Evolutionary conservation across 2,329 filamentous ascomycete species (phyloP).

Genomic region (Aureobasidium sp.): DNA sequence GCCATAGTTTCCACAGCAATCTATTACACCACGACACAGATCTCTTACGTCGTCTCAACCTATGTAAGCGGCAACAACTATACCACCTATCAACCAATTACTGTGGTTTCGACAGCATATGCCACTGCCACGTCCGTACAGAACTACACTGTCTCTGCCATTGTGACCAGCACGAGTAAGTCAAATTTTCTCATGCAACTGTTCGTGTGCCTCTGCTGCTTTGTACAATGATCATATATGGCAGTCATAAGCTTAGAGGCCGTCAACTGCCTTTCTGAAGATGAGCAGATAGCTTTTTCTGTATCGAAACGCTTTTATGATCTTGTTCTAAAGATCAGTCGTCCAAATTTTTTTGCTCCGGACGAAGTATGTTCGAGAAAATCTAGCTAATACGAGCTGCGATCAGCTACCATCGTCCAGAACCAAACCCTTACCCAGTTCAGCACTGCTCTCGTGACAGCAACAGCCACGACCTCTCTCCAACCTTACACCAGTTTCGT

Average conservation of each 20-base stretch:
- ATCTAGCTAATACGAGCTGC: background rate
- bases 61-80: background rate
- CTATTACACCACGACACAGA: constrained; percentile 5
- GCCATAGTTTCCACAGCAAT: background rate
- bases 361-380: background rate
- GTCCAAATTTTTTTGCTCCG: background rate
- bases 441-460: background rate
- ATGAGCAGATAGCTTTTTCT: background rate
- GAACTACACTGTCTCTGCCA: background rate
- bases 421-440: background rate
- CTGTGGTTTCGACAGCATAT: background rate
- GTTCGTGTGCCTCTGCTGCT: too few relatives aligned
- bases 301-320: background rate
- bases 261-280: background rate
- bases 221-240: too few relatives aligned
- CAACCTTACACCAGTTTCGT: constrained; percentile 3
- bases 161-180: constrained; percentile 9
- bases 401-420: background rate
- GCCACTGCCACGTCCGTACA: background rate
- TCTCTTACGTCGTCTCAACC: constrained; percentile 6
- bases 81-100: background rate
- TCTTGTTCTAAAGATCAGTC: background rate
- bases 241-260: background rate
- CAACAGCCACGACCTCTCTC: background rate
- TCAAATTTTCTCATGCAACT: background rate